phyloP scores from a whole-genome alignment of 352 stramenopile genomes.

The Globisporangium alternatum region DNA sequence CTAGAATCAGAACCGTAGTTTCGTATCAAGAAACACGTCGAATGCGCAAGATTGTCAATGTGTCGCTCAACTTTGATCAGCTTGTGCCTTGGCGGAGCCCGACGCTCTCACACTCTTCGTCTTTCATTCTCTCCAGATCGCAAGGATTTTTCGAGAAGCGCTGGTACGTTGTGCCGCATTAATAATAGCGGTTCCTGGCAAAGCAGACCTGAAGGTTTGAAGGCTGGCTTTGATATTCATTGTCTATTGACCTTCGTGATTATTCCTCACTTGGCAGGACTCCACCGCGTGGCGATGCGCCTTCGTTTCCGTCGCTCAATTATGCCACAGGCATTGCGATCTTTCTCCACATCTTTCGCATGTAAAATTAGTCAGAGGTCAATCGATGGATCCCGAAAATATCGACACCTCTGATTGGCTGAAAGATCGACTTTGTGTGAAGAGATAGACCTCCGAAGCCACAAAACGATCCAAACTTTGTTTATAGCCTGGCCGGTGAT shows the following conservation, averaged over 20 bases:
- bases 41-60: not conserved
- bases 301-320: not conserved
- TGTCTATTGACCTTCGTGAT: not conserved
- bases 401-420: not conserved
- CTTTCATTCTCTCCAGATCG: too few relatives aligned
- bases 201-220: too few relatives aligned
- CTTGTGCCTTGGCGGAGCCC: too few relatives aligned
- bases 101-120: too few relatives aligned
- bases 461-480: slow-evolving; percentile 2
- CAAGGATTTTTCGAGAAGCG: too few relatives aligned
- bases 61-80: not conserved
- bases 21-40: not conserved
- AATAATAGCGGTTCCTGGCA: too few relatives aligned
- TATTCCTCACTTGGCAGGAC: not conserved
- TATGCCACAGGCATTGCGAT: not conserved
- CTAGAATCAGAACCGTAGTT: not conserved
- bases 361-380: not conserved
- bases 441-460: not conserved
- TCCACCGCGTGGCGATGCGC: too few relatives aligned
- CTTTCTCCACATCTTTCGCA: not conserved
- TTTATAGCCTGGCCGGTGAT: not conserved
- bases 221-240: too few relatives aligned
- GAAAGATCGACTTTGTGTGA: not conserved
- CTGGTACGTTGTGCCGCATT: too few relatives aligned
- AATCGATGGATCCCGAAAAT: not conserved